phyloP scores from a whole-genome alignment of 106 monocot genomes.

The Dendrobium catenatum region DNA sequence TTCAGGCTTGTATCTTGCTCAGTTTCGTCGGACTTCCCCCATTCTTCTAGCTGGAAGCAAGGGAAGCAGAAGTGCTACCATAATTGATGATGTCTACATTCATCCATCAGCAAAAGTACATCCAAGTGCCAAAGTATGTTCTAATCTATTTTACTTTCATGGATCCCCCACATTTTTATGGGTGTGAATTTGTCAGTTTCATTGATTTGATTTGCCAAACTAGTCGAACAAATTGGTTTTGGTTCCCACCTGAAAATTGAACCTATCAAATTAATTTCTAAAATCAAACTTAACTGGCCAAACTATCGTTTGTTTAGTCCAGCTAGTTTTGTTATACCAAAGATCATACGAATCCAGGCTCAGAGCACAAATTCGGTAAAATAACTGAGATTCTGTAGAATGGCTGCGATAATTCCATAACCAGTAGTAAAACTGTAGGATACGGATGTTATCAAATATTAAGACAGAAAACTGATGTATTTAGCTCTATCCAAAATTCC shows the following conservation, averaged over 20 bases:
- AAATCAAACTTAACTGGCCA: not conserved
- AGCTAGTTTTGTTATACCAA: not conserved
- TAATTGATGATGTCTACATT: conserved; percentile 88
- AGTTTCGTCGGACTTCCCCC: conserved; percentile 67
- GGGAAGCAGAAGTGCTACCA: conserved; percentile 42
- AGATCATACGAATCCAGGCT: not conserved
- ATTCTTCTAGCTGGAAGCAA: conserved; percentile 60
- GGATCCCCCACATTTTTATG: not conserved
- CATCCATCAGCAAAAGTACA: conserved; percentile 99
- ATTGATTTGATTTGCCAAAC: conserved; percentile 1
- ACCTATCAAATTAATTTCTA: not conserved
- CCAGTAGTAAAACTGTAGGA: not conserved
- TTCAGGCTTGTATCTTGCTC: conserved; percentile 82
- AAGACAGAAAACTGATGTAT: not conserved
- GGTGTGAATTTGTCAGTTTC: not conserved
- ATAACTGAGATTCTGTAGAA: no score
- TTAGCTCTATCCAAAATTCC: not conserved
- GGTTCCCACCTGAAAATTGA: not conserved
- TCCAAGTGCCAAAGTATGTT: conserved; percentile 70
- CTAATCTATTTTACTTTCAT: not conserved
- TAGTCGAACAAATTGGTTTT: not conserved
- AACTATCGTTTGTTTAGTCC: not conserved
- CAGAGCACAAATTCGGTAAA: not conserved
- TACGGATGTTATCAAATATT: not conserved
- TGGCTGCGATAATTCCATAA: not conserved